These are phyloP conservation scores for Hypoxylon sp. DNA, from an alignment of 2,329 filamentous ascomycete genomes.

Conservation along the genomic window DNA sequence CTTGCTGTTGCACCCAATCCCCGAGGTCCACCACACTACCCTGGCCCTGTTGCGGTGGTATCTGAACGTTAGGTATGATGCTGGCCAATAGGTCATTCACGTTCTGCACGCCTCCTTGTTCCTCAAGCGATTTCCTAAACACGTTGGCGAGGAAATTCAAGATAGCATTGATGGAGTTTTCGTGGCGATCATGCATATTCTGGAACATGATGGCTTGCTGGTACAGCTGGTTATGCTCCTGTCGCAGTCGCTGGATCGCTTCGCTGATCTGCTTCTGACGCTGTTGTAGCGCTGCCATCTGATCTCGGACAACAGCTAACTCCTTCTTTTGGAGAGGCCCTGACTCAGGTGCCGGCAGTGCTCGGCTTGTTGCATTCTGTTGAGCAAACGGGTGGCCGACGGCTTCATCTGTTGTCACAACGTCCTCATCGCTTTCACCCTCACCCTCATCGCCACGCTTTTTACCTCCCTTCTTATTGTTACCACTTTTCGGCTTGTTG, in stretches of 20 bases:
- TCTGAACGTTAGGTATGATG: slow-evolving; percentile 73
- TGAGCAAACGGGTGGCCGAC: slow-evolving; percentile 59
- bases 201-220: slow-evolving; percentile 92
- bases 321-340: slow-evolving; percentile 77
- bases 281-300: slow-evolving; percentile 85
- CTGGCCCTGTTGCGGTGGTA: slow-evolving; percentile 61
- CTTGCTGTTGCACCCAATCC: slow-evolving; percentile 68
- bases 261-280: slow-evolving; percentile 89
- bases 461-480: slow-evolving; percentile 69
- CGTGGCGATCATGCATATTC: slow-evolving; percentile 93
- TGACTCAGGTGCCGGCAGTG: slow-evolving; percentile 62
- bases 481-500: slow-evolving; percentile 88
- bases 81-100: slow-evolving; percentile 88
- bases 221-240: slow-evolving; percentile 90
- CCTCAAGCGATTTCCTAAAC: slow-evolving; percentile 93
- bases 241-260: slow-evolving; percentile 83
- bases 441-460: slow-evolving; percentile 76
- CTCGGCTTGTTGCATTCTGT: slow-evolving; percentile 52
- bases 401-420: slow-evolving; percentile 58
- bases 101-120: slow-evolving; percentile 81
- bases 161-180: slow-evolving; percentile 99
- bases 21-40: slow-evolving; percentile 74
- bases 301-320: slow-evolving; percentile 81
- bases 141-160: slow-evolving; percentile 96
- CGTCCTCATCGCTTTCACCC: slow-evolving; percentile 79